Evolutionary conservation across 2,329 filamentous ascomycete species (phyloP).

Genomic region (Trichothecium roseum): DNA sequence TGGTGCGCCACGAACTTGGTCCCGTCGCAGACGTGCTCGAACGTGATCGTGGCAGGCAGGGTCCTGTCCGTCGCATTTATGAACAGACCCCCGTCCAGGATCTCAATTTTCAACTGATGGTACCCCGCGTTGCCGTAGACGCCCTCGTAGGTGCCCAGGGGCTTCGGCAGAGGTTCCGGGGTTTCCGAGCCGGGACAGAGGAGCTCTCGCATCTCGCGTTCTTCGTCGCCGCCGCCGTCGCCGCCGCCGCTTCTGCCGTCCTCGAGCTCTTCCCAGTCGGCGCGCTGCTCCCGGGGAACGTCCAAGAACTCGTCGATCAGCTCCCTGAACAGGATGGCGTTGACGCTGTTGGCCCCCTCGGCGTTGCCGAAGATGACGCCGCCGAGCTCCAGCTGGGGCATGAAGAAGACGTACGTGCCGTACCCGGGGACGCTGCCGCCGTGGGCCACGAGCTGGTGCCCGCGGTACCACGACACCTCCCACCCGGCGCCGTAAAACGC

Average conservation of each 20-base stretch:
- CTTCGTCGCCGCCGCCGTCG: constrained; percentile 1
- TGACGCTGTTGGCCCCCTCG: constrained; percentile 6
- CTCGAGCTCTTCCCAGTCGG: constrained; percentile 2
- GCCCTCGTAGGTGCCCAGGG: constrained; percentile 10
- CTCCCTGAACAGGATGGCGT: constrained; percentile 8
- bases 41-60: too few relatives aligned
- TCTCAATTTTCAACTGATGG: constrained; percentile 10
- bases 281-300: neutral
- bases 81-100: constrained; percentile 9
- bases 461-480: constrained; percentile 12
- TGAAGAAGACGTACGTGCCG: constrained; percentile 14
- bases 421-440: constrained; percentile 14
- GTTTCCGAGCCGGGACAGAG: neutral
- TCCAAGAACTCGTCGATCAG: constrained; percentile 10
- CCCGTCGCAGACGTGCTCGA: too few relatives aligned
- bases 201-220: constrained; percentile 1
- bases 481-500: constrained; percentile 11
- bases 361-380: constrained; percentile 15
- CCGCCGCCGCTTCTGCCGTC: neutral
- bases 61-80: too few relatives aligned
- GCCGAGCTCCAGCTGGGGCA: constrained; percentile 15
- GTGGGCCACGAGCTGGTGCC: constrained; percentile 12
- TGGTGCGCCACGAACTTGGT: too few relatives aligned
- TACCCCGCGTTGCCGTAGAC: constrained; percentile 16
- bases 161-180: neutral